Evolutionary conservation across 2,329 filamentous ascomycete species (phyloP), one percentile per base, ranked within the genome.

Genomic region (Talaromyces funiculosus): DNA sequence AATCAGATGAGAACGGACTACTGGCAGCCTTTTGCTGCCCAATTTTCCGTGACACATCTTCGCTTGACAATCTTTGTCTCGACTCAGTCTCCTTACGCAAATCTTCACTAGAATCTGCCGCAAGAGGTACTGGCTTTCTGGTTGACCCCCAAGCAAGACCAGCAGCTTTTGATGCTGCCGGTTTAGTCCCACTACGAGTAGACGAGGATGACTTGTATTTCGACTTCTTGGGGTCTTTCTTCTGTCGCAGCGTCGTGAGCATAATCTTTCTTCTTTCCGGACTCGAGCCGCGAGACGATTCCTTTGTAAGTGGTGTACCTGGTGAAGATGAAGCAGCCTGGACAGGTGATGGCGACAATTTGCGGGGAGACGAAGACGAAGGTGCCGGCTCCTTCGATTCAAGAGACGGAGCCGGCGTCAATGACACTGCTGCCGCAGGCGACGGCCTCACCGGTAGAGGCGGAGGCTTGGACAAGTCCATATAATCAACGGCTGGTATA

Each of bases 401-500:
- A 0, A 58, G 49, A 47, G 54, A 45, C 22, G 33, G 16, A 26
- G 60, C 38, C 18, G 37, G 45, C 29, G 60, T 43, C 20, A 51
- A 42, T n/a, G 54, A 45, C 37, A 29, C 37, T 3, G 40, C 35
- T 16, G 54, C 45, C 4, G 54, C 18, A n/a, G 38, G 20, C 16
- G 60, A 53, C 40, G 70, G 69, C 59, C 72, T 67, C 31, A 82
- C 79, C 26, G 85, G 83, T 24, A 89, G 80, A 53, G 82, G 77
- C 12, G 86, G 76, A 12, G 89, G 89, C 60, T 86, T 85, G n/a
- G 89, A 88, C n/a, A 96, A 80, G 66, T 95, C 88, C 4, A 86
- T 83, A 71, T 95, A 96, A 62, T 82, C 86, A 53, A 92, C 84
- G 7, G 90, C 88, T 51, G 90, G 90, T 64, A 96, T 87, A 1